Evolutionary conservation across 805 yeast species (phyloP), one percentile per base, ranked within the genome.

Genomic region (Nakazawaea wyomingensis): DNA sequence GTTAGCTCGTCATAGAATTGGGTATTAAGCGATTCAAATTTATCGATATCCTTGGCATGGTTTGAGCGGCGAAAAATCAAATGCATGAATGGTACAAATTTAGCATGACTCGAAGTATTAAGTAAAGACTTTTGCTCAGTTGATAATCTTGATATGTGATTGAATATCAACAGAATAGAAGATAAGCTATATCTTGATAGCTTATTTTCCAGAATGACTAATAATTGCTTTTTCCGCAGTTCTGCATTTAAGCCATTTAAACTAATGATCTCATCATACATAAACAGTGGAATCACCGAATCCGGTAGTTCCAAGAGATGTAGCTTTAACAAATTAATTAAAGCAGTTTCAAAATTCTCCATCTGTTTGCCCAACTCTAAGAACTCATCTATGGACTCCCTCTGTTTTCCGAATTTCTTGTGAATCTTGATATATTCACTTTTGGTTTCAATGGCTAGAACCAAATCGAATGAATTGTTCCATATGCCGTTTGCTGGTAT

Each of bases 261-360:
- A 7, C 28, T 19, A 7, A 2, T 21, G 13, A 39, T 14, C 4
- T 30, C 27, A 14, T 35, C 36, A 34, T 27, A 34, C 5, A 29
- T 27, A 19, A 29, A 30, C 17, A 11, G 21, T 13, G 44, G 44
- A 19, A 41, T 34, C 1, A 41, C 19, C 13, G 44, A 35, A 11
- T 41, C 39, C 7, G 44, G 28, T 11, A 41, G 24, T 17, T 41
- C 44, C 22, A 41, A 34, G 3, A 41, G 27, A 27, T 20, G 28
- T 3, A 41, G 17, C 5, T 35, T 41, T 19, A 41, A 30, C 17
- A 37, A 7, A 11, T 37, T 8, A 6, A 37, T 4, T 16, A 37
- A 16, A 1, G 10, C 10, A 9, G 2, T n/a, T 21, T 29, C 24
- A 5, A 11, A 10, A 27, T n/a, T 13, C 18, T 30, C 41, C 9